These are phyloP conservation scores for Vitis hybrid DNA, from an alignment of 177 flowering plant genomes.

Conservation along the genomic window DNA sequence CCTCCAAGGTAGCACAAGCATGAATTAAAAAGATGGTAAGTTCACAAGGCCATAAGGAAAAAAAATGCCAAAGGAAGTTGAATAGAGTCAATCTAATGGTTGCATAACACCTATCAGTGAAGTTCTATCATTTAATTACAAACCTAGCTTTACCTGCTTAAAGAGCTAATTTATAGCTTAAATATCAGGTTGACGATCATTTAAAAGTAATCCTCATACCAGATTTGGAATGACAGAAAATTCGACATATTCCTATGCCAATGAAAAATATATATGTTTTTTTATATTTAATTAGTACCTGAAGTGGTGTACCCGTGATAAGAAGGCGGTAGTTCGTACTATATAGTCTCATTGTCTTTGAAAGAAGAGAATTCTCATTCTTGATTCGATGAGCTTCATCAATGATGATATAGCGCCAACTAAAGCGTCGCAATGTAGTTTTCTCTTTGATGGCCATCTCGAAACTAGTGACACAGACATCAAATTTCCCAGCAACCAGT, in stretches of 20 bases:
- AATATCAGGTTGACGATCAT: not conserved
- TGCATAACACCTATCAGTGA: too few relatives aligned
- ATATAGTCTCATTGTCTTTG: constrained; percentile 95
- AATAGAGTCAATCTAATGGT: too few relatives aligned
- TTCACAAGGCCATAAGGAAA: too few relatives aligned
- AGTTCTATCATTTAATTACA: not conserved
- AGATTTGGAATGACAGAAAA: not conserved
- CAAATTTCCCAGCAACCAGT: constrained; percentile 94
- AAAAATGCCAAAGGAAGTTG: too few relatives aligned
- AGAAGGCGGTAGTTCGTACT: constrained; percentile 93
- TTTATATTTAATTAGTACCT: constrained; percentile 44
- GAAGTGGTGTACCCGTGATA: constrained; percentile 98
- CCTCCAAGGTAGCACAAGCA: too few relatives aligned
- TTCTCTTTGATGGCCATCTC: constrained; percentile 99
- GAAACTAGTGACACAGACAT: constrained; percentile 97
- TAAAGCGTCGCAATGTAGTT: constrained; percentile 75
- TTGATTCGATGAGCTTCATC: constrained; percentile 99
- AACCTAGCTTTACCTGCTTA: not conserved
- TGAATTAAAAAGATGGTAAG: too few relatives aligned
- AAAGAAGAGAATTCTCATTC: constrained; percentile 97
- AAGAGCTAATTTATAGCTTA: not conserved
- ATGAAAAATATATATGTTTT: not conserved
- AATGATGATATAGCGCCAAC: constrained; percentile 99
- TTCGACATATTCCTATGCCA: not conserved
- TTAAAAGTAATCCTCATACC: not conserved